Percentiles rank a stretch among this genome's conserved stretches.
These are phyloP conservation scores for Amauroascus niger DNA, from an alignment of 2,329 filamentous ascomycete species.

Conservation along the genomic window DNA sequence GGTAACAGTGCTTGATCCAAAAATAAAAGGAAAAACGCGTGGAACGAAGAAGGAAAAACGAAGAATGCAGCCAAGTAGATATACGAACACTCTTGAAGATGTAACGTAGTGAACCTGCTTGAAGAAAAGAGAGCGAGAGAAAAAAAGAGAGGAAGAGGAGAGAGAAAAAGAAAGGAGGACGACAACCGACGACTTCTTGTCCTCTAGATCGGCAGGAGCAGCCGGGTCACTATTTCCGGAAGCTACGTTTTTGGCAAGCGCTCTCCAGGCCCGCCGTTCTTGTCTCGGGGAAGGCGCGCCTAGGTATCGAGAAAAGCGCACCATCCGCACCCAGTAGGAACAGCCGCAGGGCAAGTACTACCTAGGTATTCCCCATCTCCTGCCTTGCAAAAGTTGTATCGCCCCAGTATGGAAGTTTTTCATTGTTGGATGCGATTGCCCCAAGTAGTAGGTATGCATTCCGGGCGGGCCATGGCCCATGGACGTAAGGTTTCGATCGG, in stretches of 20 bases:
- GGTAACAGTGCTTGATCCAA: not conserved
- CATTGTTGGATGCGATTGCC: too few species aligned
- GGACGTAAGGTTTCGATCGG: too few species aligned
- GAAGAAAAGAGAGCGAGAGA: not conserved
- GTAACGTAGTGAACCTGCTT: not conserved
- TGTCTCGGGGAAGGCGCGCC: too few species aligned
- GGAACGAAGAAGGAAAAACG: not conserved
- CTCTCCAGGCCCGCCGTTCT: too few species aligned
- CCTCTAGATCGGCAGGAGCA: not conserved
- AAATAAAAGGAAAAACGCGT: not conserved
- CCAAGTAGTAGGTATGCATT: too few species aligned
- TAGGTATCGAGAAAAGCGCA: too few species aligned
- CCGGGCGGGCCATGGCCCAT: too few species aligned
- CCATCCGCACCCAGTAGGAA: too few species aligned
- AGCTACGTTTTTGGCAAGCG: not conserved
- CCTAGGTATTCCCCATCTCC: too few species aligned
- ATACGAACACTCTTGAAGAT: constrained; percentile 2
- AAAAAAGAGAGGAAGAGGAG: not conserved
- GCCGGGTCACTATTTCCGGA: not conserved
- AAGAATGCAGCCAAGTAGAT: not conserved
- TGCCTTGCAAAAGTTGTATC: too few species aligned
- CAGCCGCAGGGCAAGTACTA: too few species aligned
- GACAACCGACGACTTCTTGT: not conserved
- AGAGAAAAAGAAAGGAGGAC: not conserved
- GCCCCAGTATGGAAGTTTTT: too few species aligned